These are phyloP conservation scores for Lepidium sativum DNA, from an alignment of 345 rosid species.

Conservation along the genomic window DNA sequence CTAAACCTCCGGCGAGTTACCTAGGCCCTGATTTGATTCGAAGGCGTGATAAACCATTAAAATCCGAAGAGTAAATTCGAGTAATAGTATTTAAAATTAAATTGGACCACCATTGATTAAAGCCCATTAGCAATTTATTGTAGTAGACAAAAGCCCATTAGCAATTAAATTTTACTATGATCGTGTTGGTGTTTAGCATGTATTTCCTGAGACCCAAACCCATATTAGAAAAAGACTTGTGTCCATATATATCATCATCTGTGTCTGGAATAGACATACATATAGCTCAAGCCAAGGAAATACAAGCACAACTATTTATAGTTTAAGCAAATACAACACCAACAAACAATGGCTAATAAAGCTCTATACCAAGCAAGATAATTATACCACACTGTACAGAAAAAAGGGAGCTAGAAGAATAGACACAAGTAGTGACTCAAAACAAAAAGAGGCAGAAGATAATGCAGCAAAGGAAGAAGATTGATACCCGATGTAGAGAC, in stretches of 20 bases:
- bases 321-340: background rate
- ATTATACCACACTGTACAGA: conserved; percentile 8
- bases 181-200: background rate
- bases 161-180: background rate
- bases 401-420: background rate
- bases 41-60: background rate
- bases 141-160: background rate
- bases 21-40: background rate
- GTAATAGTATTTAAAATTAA: background rate
- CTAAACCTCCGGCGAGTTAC: conserved; percentile 14
- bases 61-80: background rate
- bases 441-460: conserved; percentile 67
- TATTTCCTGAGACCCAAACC: background rate
- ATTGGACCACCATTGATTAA: background rate
- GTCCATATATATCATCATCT: background rate
- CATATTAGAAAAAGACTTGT: background rate
- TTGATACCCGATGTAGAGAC: conserved; percentile 60
- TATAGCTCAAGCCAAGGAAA: background rate
- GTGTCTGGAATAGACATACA: background rate
- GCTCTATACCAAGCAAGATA: conserved; percentile 1
- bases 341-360: background rate
- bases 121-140: background rate
- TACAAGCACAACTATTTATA: background rate
- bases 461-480: conserved; percentile 67
- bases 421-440: conserved; percentile 18